Evolutionary conservation across 2,329 filamentous ascomycete species (phyloP).

Genomic region (Lomentospora prolificans): DNA sequence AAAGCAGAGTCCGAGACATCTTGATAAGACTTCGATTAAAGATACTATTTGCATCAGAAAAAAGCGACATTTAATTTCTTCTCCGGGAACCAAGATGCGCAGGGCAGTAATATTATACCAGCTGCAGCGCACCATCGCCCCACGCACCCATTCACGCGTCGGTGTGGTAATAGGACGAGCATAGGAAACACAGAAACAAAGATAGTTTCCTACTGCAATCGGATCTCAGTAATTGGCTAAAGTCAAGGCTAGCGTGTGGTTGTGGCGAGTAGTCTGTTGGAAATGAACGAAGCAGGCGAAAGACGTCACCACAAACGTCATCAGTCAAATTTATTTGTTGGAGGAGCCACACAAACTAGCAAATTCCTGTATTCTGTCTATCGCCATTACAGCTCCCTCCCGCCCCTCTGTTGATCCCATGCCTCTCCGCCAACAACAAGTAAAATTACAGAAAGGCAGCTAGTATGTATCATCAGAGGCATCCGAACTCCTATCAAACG

Average conservation of each 20-base stretch:
- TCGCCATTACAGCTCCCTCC: too few relatives aligned
- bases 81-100: too few relatives aligned
- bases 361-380: too few relatives aligned
- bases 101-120: not conserved
- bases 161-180: not conserved
- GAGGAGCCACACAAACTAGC: not conserved
- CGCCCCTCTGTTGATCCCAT: too few relatives aligned
- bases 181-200: not conserved
- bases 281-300: not conserved
- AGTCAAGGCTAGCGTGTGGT: not conserved
- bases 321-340: too few relatives aligned
- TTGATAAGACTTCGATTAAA: too few relatives aligned
- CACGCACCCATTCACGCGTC: not conserved
- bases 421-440: too few relatives aligned
- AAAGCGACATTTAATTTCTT: too few relatives aligned
- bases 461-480: too few relatives aligned
- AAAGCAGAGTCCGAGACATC: constrained; percentile 48
- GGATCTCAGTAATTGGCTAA: not conserved
- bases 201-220: not conserved
- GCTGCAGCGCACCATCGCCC: not conserved
- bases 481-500: not conserved
- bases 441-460: too few relatives aligned
- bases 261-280: not conserved
- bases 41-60: too few relatives aligned
- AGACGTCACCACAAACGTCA: not conserved